A percentile compares a stretch with the other conserved stretches of the same genome.
These are phyloP conservation scores for Dothiorella sarmentorum DNA, from an alignment of 2,329 filamentous ascomycete species.

Conservation along the genomic window DNA sequence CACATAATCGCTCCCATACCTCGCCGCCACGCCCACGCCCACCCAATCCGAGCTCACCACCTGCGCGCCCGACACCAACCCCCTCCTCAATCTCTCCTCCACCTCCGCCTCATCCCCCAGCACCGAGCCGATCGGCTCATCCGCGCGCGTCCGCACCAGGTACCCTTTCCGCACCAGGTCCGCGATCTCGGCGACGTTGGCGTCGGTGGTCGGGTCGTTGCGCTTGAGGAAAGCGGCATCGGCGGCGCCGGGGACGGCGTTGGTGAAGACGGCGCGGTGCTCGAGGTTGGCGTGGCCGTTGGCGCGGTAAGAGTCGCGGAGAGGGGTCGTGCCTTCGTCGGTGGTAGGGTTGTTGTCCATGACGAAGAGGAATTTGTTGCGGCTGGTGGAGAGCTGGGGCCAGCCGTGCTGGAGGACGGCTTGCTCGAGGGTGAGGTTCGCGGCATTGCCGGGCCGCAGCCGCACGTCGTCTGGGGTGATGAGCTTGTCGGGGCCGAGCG, in stretches of 20 bases:
- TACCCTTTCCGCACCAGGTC: constrained; percentile 46
- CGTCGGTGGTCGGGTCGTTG: constrained; percentile 42
- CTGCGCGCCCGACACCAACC: constrained; percentile 48
- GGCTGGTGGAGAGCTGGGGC: constrained; percentile 44
- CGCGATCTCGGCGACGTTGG: constrained; percentile 41
- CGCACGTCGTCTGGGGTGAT: constrained; percentile 49
- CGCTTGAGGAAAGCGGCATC: constrained; percentile 52
- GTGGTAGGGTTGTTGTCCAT: constrained; percentile 44
- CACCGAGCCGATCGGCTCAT: constrained; percentile 46
- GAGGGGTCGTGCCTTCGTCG: constrained; percentile 24
- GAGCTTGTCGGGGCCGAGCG: constrained; percentile 41
- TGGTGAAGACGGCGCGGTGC: constrained; percentile 49
- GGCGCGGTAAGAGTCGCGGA: constrained; percentile 41
- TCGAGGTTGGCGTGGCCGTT: constrained; percentile 37
- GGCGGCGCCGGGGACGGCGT: constrained; percentile 43
- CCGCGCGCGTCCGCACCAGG: constrained; percentile 49
- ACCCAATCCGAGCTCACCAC: constrained; percentile 51
- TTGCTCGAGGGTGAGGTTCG: constrained; percentile 44
- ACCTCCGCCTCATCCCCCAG: constrained; percentile 38
- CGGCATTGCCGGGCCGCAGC: background rate
- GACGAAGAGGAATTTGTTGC: constrained; percentile 49
- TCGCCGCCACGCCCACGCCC: constrained; percentile 44
- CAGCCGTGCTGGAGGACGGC: constrained; percentile 48
- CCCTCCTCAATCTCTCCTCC: constrained; percentile 37
- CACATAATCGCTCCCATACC: constrained; percentile 49